Conservation (phyloP, 495 filamentous ascomycete genomes). For the Aspergillus avenaceus region DNA sequence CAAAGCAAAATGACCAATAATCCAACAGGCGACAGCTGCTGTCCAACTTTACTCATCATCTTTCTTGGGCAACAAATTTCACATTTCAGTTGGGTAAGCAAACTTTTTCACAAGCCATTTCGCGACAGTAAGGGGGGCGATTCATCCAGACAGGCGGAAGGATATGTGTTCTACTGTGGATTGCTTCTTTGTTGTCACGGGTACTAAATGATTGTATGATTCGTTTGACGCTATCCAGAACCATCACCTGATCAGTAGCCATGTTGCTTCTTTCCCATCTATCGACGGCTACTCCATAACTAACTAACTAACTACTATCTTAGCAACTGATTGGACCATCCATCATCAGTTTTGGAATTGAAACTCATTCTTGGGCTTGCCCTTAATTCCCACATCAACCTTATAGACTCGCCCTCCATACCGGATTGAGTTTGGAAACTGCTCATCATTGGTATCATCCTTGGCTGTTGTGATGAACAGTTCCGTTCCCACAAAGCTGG, state of each 20-base stretch:
- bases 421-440: conserved; percentile 52
- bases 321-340: too few relatives aligned
- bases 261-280: too few relatives aligned
- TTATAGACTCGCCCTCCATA: conserved; percentile 63
- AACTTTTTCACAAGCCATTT: background rate
- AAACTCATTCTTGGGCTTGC: conserved; percentile 55
- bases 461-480: conserved; percentile 72
- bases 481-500: conserved; percentile 68
- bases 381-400: conserved; percentile 63
- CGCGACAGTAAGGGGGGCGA: background rate
- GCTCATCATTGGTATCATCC: conserved; percentile 49
- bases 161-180: too few relatives aligned
- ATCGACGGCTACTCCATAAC: background rate
- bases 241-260: background rate
- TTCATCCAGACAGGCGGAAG: background rate
- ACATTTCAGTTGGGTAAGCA: background rate
- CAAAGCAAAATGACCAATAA: background rate
- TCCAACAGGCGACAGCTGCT: background rate
- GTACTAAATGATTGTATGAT: too few relatives aligned
- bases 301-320: too few relatives aligned
- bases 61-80: background rate
- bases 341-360: conserved; percentile 17
- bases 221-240: too few relatives aligned
- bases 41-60: background rate
- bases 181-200: too few relatives aligned